phyloP scores from a whole-genome alignment of 2,329 filamentous ascomycete genomes.

The Aureobasidium sp. region DNA sequence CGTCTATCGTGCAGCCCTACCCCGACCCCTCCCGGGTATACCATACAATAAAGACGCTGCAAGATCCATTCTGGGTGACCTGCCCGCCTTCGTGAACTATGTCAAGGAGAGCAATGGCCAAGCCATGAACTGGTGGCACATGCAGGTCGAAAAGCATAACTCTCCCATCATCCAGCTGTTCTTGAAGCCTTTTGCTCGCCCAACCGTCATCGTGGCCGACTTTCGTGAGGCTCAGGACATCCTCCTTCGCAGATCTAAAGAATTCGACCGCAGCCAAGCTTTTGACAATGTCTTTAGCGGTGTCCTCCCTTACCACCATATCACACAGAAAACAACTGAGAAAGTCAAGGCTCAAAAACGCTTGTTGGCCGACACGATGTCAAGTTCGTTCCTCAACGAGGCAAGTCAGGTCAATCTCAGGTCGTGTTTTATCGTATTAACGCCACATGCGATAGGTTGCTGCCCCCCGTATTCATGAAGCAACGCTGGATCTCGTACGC shows the following conservation, averaged over 20 bases:
- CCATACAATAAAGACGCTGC: conserved; percentile 37
- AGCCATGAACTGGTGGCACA: conserved; percentile 18
- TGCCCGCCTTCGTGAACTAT: conserved; percentile 35
- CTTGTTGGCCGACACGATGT: conserved; percentile 26
- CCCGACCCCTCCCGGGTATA: conserved; percentile 41
- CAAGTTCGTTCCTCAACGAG: conserved; percentile 23
- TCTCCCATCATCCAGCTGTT: conserved; percentile 44
- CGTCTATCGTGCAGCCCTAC: conserved; percentile 27
- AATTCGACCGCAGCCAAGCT: conserved; percentile 38
- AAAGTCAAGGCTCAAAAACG: conserved; percentile 21
- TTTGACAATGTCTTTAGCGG: conserved; percentile 25
- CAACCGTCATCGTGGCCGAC: conserved; percentile 40
- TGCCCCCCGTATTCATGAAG: conserved; percentile 24
- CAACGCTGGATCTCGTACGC: conserved; percentile 21
- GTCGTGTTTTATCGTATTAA: not conserved
- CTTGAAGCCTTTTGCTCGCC: conserved; percentile 36
- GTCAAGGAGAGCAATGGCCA: conserved; percentile 26
- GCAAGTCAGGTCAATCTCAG: not conserved
- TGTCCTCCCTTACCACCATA: conserved; percentile 22
- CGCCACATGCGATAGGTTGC: conserved; percentile 18
- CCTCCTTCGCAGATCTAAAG: conserved; percentile 36
- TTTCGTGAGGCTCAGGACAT: conserved; percentile 40
- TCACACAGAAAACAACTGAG: conserved; percentile 22
- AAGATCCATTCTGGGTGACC: conserved; percentile 36
- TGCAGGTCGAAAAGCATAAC: conserved; percentile 21